Evolutionary conservation across 345 rosid genomes (phyloP).

Genomic region (Corchorus olitorius): DNA sequence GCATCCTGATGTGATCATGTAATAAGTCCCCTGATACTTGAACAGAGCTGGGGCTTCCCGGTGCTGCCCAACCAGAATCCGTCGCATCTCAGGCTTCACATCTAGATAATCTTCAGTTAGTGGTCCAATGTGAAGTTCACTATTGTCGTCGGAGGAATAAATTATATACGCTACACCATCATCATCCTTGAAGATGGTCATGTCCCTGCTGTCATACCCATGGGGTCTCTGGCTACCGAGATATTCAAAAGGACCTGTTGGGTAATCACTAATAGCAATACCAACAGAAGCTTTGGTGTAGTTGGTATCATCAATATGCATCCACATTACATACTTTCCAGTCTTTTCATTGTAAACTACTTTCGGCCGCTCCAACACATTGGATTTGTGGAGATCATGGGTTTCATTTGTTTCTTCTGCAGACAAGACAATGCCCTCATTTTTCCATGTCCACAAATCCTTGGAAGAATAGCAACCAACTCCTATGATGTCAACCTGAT

Average conservation of each 20-base stretch:
- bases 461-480: slow-evolving; percentile 95
- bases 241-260: slow-evolving; percentile 83
- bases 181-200: slow-evolving; percentile 92
- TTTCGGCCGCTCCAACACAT: slow-evolving; percentile 94
- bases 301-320: slow-evolving; percentile 91
- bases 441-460: slow-evolving; percentile 91
- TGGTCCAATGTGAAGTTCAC: slow-evolving; percentile 88
- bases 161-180: slow-evolving; percentile 74
- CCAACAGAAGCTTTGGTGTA: slow-evolving; percentile 95
- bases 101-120: slow-evolving; percentile 75
- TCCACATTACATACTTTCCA: slow-evolving; percentile 91
- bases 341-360: slow-evolving; percentile 77
- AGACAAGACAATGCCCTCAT: slow-evolving; percentile 80
- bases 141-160: slow-evolving; percentile 86
- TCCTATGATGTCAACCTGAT: slow-evolving; percentile 92
- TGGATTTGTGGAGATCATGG: slow-evolving; percentile 79
- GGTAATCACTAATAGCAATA: slow-evolving; percentile 66
- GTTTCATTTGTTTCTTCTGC: slow-evolving; percentile 73
- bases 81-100: slow-evolving; percentile 49
- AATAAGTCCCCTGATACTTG: slow-evolving; percentile 73
- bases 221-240: slow-evolving; percentile 79
- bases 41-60: slow-evolving; percentile 94
- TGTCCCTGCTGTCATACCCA: slow-evolving; percentile 86
- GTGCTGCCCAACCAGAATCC: slow-evolving; percentile 68
- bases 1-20: slow-evolving; percentile 94